These are phyloP conservation scores for Hanseniaspora gamundiae DNA, from an alignment of 1,139 yeast species.

Conservation along the genomic window DNA sequence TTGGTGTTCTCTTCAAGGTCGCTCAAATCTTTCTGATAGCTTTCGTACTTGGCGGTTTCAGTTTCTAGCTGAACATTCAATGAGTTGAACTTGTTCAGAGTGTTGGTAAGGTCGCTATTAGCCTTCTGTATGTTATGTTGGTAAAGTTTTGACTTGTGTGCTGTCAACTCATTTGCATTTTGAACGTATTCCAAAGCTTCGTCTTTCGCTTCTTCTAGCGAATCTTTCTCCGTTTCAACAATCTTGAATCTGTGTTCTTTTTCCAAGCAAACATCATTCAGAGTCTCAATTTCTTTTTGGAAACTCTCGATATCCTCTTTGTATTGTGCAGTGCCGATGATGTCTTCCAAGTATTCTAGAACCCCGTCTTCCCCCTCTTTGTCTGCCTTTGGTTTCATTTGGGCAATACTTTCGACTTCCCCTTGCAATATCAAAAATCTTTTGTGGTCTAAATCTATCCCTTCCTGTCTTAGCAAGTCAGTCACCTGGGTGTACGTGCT, in stretches of 20 bases:
- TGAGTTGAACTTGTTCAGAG: slow-evolving; percentile 26
- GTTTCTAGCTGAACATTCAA: slow-evolving; percentile 33
- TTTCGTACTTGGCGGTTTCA: slow-evolving; percentile 38
- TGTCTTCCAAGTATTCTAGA: slow-evolving; percentile 88
- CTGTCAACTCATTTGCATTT: slow-evolving; percentile 49
- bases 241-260: slow-evolving; percentile 70
- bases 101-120: slow-evolving; percentile 30
- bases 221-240: slow-evolving; percentile 64
- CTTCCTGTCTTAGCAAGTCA: slow-evolving; percentile 58
- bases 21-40: slow-evolving; percentile 32
- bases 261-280: slow-evolving; percentile 71
- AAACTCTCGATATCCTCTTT: slow-evolving; percentile 65
- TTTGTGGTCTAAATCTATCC: slow-evolving; percentile 90
- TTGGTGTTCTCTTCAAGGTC: slow-evolving; percentile 30
- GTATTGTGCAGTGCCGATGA: slow-evolving; percentile 85
- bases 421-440: slow-evolving; percentile 92
- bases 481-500: slow-evolving; percentile 79
- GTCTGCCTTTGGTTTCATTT: slow-evolving; percentile 96
- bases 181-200: slow-evolving; percentile 57
- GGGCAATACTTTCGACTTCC: slow-evolving; percentile 96
- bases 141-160: slow-evolving; percentile 41
- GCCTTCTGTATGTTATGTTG: slow-evolving; percentile 42
- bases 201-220: slow-evolving; percentile 56
- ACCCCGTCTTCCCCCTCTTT: slow-evolving; percentile 87
- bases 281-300: slow-evolving; percentile 44